A percentile compares a stretch with the other conserved stretches of the same genome.
Evolutionary conservation across 345 rosid species (phyloP).

Genomic region (Salix purpurea): DNA sequence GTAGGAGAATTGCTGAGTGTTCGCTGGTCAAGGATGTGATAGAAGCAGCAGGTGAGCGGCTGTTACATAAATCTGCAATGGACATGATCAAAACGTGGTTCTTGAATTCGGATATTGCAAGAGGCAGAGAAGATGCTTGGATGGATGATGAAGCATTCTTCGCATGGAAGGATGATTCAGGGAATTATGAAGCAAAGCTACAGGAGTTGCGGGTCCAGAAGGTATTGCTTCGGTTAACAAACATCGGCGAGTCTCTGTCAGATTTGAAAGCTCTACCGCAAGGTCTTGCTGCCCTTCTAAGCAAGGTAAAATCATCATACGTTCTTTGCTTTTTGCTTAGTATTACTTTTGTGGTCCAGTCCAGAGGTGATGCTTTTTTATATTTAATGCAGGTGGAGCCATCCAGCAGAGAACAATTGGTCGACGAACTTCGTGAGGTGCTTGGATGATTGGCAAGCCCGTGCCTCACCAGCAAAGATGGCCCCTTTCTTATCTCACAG

Average conservation of each 20-base stretch:
- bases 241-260: conserved; percentile 55
- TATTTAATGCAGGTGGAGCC: conserved; percentile 73
- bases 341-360: not conserved
- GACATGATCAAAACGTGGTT: conserved; percentile 77
- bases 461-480: not conserved
- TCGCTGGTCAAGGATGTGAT: conserved; percentile 54
- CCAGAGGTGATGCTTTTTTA: conserved; percentile 14
- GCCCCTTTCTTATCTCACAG: not conserved
- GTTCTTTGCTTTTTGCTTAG: not conserved
- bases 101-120: conserved; percentile 50
- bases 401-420: conserved; percentile 44
- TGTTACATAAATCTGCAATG: conserved; percentile 58
- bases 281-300: conserved; percentile 77
- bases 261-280: conserved; percentile 85
- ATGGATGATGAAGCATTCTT: conserved; percentile 74
- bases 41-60: conserved; percentile 65
- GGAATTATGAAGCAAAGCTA: conserved; percentile 56
- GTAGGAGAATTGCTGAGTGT: conserved; percentile 69
- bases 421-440: conserved; percentile 54
- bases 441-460: conserved; percentile 32
- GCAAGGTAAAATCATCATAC: conserved; percentile 54
- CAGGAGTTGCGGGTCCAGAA: conserved; percentile 73
- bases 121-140: conserved; percentile 65
- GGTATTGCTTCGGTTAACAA: conserved; percentile 59
- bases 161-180: conserved; percentile 61